Evolutionary conservation across 306 rosid genomes (phyloP).

Genomic region (Cucumis melo): DNA sequence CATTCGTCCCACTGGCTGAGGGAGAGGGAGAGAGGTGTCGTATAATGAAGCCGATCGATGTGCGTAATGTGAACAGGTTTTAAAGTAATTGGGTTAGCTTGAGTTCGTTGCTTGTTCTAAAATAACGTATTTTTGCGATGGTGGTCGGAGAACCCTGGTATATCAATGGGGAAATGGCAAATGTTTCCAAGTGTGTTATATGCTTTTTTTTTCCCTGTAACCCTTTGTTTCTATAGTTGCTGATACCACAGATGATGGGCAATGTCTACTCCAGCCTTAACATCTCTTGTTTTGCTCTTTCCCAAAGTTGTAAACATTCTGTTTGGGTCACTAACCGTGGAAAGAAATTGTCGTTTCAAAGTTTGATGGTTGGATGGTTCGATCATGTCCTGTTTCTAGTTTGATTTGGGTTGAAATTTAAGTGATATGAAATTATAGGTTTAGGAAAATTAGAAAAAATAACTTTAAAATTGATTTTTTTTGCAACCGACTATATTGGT

Average conservation of each 20-base stretch:
- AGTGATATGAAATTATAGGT: background rate
- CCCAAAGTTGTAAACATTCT: background rate
- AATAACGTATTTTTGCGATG: background rate
- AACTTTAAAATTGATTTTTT: background rate
- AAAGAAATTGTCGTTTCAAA: no score
- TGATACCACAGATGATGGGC: background rate
- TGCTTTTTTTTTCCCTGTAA: background rate
- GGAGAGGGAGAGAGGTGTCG: background rate
- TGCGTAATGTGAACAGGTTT: conserved; percentile 4
- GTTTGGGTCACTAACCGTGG: background rate
- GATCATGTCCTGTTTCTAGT: background rate
- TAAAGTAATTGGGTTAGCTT: conserved; percentile 3
- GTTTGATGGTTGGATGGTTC: no score
- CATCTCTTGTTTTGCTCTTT: background rate
- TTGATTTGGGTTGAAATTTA: background rate
- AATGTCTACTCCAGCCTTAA: background rate
- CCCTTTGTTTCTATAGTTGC: background rate
- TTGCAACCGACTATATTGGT: background rate
- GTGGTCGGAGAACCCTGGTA: background rate
- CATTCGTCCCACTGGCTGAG: conserved; percentile 15
- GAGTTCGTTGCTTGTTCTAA: background rate
- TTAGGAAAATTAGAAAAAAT: background rate
- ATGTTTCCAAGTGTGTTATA: background rate
- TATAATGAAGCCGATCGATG: conserved; percentile 10
- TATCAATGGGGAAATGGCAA: background rate